Base-by-base conservation (phyloP, 139 green algal genomes). In the Chlorella sp. region DNA sequence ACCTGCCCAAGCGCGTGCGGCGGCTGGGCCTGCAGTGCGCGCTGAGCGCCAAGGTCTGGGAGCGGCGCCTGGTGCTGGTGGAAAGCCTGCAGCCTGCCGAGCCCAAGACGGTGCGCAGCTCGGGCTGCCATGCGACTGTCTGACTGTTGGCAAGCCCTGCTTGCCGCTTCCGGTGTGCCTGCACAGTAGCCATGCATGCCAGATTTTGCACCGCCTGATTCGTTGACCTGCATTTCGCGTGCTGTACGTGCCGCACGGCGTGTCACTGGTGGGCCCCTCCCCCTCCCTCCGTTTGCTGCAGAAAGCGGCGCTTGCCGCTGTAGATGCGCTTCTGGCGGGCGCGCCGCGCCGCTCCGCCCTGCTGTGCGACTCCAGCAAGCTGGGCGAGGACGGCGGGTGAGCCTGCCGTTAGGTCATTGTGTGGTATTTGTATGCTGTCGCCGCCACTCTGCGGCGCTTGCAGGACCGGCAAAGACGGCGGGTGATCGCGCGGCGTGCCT, bases 11-110 rank as follows among this genome's bases (percentile, higher is more conserved):
- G 72, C 93, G 96, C 65, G 92, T 98, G 16, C 90, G 95, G 26
- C 87, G 91, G 28, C 87, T 98, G 60, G 96, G 92, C 13, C 90
- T 99, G 70, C 93, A 93, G 72, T 95, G 92, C 78, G 96, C 96
- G 26, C 90, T 99, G 38, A 96, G 94, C 7, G 95, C 95, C 54
- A 96, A 96, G 78, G 86, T 90, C 17, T 86, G 88, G 48, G 95
- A 98, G 86, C 91, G 94, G 8, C 87, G 94, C 9, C 85, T 98
- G 48, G 69, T 96, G 34, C 75, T 98, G 1, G 80, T 98, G 41
- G 92, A 98, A 32, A 90, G 87, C 40, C 87, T 98, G 46, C 22
- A 60, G 19, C 81, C 87, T 7, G 73, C 36, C 0, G 41, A 82
- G 34, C 32, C 54, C 51, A 94, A 93, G 60, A 95, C 92, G 73